These are phyloP conservation scores for Tulasnella sp. DNA, from an alignment of 768 basidiomycete species.

Conservation along the genomic window DNA sequence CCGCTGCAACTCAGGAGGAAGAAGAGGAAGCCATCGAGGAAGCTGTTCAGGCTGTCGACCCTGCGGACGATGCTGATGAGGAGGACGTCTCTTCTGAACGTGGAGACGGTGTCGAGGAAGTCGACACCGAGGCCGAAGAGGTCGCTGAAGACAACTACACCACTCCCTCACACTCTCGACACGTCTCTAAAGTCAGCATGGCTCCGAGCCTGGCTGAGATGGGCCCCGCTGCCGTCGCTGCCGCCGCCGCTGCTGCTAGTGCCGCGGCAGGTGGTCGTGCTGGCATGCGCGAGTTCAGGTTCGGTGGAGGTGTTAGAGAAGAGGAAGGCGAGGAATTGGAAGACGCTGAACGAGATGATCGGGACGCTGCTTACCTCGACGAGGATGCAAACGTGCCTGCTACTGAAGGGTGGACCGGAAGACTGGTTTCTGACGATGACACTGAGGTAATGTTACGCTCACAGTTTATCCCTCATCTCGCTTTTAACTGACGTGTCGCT, in stretches of 20 bases:
- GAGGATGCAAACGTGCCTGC: slow-evolving; percentile 9
- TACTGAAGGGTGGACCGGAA: background rate
- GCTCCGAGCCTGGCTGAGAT: slow-evolving; percentile 20
- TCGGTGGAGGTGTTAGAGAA: slow-evolving; percentile 10
- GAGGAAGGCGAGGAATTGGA: slow-evolving; percentile 3
- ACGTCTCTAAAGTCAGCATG: slow-evolving; percentile 24
- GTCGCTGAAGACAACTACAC: slow-evolving; percentile 25
- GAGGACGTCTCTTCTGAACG: slow-evolving; percentile 18
- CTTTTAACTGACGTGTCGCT: background rate
- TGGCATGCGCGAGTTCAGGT: slow-evolving; percentile 18
- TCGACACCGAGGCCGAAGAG: slow-evolving; percentile 28
- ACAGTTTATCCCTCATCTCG: background rate
- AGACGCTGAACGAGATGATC: slow-evolving; percentile 1
- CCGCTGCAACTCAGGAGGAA: background rate
- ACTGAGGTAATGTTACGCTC: slow-evolving; percentile 34
- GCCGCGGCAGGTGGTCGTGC: background rate
- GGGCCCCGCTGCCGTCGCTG: too few species aligned
- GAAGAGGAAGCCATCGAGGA: slow-evolving; percentile 4
- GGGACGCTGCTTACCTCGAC: slow-evolving; percentile 1
- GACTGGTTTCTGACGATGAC: slow-evolving; percentile 27
- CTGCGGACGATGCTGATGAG: slow-evolving; percentile 36
- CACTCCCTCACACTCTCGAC: slow-evolving; percentile 27
- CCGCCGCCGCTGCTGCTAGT: slow-evolving; percentile 1
- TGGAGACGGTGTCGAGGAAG: background rate
- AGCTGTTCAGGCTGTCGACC: background rate